These are phyloP conservation scores for Tuber calosporum DNA, from an alignment of 495 filamentous ascomycete genomes.

Conservation along the genomic window DNA sequence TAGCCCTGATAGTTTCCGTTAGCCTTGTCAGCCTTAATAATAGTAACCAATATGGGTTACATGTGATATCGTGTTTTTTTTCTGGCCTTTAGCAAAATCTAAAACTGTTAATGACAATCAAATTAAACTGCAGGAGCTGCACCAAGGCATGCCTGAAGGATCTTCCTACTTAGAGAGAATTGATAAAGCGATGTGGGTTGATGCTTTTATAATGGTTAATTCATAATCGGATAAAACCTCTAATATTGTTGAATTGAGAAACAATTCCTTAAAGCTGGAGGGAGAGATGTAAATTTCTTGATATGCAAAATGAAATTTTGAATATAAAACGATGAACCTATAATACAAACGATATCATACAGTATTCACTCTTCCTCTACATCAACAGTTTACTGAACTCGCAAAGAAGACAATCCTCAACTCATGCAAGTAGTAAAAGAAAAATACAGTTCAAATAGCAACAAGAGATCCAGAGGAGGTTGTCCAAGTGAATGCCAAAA, in stretches of 20 bases:
- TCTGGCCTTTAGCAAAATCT: slow-evolving; percentile 8
- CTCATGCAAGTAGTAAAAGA: too few species aligned
- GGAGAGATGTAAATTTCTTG: slow-evolving; percentile 5
- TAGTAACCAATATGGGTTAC: too few species aligned
- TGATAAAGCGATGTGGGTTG: slow-evolving; percentile 9
- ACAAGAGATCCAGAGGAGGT: too few species aligned
- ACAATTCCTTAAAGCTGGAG: neutral
- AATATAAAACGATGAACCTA: slow-evolving; percentile 1
- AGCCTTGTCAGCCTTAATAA: too few species aligned
- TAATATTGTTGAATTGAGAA: slow-evolving; percentile 12
- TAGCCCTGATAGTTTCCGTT: too few species aligned
- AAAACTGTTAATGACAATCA: neutral
- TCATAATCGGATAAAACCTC: slow-evolving; percentile 13
- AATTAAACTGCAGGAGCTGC: too few species aligned
- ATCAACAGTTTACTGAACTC: neutral
- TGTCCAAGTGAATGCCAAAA: too few species aligned
- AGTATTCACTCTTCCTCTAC: neutral
- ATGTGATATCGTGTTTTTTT: neutral
- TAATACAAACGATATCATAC: neutral
- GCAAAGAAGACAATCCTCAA: neutral
- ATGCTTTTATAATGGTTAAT: neutral
- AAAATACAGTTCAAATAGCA: too few species aligned
- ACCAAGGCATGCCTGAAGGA: too few species aligned
- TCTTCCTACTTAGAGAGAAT: slow-evolving; percentile 5
- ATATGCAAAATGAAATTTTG: slow-evolving; percentile 14